These are phyloP conservation scores for Ceriops decandra DNA, from an alignment of 345 rosid genomes.

Conservation along the genomic window DNA sequence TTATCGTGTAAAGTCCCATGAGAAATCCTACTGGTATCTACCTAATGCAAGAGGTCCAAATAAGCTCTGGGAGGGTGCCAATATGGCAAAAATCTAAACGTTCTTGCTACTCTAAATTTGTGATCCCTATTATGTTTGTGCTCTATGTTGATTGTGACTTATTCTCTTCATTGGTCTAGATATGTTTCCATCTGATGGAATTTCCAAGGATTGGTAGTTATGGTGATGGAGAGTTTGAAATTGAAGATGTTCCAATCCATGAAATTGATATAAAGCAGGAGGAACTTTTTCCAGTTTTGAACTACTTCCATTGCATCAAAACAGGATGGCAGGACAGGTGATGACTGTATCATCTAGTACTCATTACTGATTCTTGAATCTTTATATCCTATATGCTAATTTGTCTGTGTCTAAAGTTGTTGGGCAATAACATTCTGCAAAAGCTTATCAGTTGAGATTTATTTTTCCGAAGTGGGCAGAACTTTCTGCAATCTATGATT, in stretches of 20 bases:
- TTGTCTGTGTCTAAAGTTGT: neutral
- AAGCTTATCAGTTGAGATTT: neutral
- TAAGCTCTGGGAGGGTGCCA: conserved; percentile 17
- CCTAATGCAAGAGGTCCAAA: conserved; percentile 27
- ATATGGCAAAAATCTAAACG: conserved; percentile 28
- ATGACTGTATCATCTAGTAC: neutral
- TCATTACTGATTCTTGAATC: neutral
- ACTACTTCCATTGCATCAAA: conserved; percentile 22
- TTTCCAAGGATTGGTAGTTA: conserved; percentile 28
- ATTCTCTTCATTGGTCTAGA: conserved; percentile 36
- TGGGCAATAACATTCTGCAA: neutral
- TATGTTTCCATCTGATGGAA: conserved; percentile 51
- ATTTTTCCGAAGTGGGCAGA: too few relatives aligned
- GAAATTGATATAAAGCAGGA: conserved; percentile 21
- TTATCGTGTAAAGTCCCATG: conserved; percentile 12
- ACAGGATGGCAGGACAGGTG: conserved; percentile 69
- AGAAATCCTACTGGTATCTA: conserved; percentile 18
- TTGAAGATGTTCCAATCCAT: conserved; percentile 22
- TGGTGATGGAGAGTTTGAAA: conserved; percentile 16
- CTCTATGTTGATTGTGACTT: conserved; percentile 27
- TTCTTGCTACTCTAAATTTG: conserved; percentile 1
- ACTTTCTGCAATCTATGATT: too few relatives aligned
- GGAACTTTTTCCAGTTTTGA: conserved; percentile 23
- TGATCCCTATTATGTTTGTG: neutral
- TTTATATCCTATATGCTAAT: too few relatives aligned